Evolutionary conservation across 169 alveolate species (phyloP).

Genomic region (Fabrea salina): DNA sequence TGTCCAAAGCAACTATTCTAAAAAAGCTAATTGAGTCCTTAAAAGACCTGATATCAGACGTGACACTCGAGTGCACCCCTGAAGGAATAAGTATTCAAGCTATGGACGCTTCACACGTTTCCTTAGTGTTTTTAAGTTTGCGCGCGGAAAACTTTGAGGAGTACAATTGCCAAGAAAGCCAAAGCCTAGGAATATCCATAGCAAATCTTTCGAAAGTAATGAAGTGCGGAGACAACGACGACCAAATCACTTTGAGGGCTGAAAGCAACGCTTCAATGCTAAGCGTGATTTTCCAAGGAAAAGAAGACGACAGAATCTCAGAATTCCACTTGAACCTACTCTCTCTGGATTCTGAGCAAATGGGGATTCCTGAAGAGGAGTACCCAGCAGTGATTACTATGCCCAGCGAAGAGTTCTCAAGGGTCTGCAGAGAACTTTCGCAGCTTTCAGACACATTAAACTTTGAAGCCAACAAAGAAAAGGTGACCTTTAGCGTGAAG

Average conservation of each 20-base stretch:
- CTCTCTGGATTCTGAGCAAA: conserved; percentile 93
- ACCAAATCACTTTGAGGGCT: conserved; percentile 93
- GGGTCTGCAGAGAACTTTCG: conserved; percentile 92
- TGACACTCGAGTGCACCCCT: conserved; percentile 94
- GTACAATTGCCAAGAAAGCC: conserved; percentile 93
- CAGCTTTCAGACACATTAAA: conserved; percentile 94
- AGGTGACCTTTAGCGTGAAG: conserved; percentile 92
- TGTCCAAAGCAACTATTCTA: conserved; percentile 88
- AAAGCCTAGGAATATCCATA: conserved; percentile 95
- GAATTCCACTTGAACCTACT: conserved; percentile 93
- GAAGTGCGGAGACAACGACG: conserved; percentile 95
- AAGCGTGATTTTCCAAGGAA: conserved; percentile 93
- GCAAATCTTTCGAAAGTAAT: conserved; percentile 94
- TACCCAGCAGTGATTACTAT: conserved; percentile 92
- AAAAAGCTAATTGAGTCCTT: conserved; percentile 94
- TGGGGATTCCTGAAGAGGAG: conserved; percentile 96
- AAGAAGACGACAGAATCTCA: conserved; percentile 86
- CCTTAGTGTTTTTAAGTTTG: conserved; percentile 92
- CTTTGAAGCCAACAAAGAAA: conserved; percentile 90
- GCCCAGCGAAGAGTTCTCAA: conserved; percentile 92
- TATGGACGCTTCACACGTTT: conserved; percentile 98
- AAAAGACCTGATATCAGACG: conserved; percentile 95
- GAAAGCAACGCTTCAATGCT: conserved; percentile 94
- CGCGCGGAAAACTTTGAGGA: conserved; percentile 94
- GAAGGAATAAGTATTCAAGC: conserved; percentile 98